Evolutionary conservation across 495 filamentous ascomycete species (phyloP), one percentile per base, ranked within the genome.

Genomic region (Elaphomyces granulatus): DNA sequence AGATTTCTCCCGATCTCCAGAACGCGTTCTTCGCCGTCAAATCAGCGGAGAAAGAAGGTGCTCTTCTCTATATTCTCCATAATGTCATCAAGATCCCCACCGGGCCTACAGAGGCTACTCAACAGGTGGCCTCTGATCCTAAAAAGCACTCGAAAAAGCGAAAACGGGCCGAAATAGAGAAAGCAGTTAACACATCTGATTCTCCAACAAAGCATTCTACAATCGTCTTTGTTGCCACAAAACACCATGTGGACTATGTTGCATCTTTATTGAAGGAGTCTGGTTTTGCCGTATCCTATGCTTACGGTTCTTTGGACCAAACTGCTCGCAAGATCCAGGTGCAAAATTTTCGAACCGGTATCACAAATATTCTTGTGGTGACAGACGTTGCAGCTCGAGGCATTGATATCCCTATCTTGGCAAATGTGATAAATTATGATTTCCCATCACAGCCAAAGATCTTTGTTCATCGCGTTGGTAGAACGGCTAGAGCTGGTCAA

Each of bases 381-480:
- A 99, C 90, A 3, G 90, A 99, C 57, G 87, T 99, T 21, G 90
- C 92, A 9, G 90, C 90, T 8, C 71, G 90, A 65, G 90, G 90
- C 70, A 92, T 99, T 44, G 90, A 99, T 77, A 94, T 96, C 45
- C 90, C 90, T 0, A 68, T 93, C 21, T 75, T 99, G 8, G 87
- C 85, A 31, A 95, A 99, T 53, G 90, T 96, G 37, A 90, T 99
- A 63, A 96, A 99, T 65, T 99, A 92, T 65, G 86, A 96, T 46
- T 96, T 99, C 51, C 90, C 90, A 2, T 79, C 88, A 3, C 88
- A 96, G 49, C 87, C 90, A 17, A 99, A 99, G 58, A 76, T 96
- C 14, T 96, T 88, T 48, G 80, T 99, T 42, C 90, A 99, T 58
- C 80, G 90, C 50, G 92, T 99, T 19, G 90, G 90, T 45, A 75